These are phyloP conservation scores for Scleroderma citrinum DNA, from an alignment of 768 basidiomycete species.

Conservation along the genomic window DNA sequence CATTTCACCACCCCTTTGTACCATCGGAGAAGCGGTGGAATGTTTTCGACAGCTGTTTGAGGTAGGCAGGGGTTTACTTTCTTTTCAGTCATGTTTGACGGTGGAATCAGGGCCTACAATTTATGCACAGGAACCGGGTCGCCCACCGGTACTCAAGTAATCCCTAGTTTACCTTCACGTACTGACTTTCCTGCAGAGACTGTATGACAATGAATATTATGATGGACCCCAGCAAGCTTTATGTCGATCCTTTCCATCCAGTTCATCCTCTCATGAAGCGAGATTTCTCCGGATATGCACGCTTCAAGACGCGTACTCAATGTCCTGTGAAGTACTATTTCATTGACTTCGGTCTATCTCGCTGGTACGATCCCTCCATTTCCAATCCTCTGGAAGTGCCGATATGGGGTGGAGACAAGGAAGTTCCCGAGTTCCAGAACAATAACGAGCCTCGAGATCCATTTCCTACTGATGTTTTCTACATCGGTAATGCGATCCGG, in stretches of 20 bases:
- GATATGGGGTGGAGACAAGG: conserved; percentile 6
- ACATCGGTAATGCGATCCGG: conserved; percentile 34
- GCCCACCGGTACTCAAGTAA: conserved; percentile 28
- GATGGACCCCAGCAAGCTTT: conserved; percentile 23
- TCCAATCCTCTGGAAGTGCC: conserved; percentile 21
- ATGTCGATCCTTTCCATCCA: conserved; percentile 24
- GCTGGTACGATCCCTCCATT: conserved; percentile 21
- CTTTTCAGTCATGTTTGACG: no score
- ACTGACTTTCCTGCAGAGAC: conserved; percentile 15
- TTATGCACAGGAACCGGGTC: conserved; percentile 30
- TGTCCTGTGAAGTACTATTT: conserved; percentile 6
- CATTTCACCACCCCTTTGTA: conserved; percentile 14
- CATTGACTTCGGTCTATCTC: conserved; percentile 33
- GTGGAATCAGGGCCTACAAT: conserved; percentile 25
- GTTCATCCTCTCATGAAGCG: conserved; percentile 3
- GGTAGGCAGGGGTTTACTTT: conserved; percentile 6
- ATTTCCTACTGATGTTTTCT: conserved; percentile 41
- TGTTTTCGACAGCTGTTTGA: conserved; percentile 29
- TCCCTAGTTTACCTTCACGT: conserved; percentile 1
- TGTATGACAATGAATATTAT: conserved; percentile 27
- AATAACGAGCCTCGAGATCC: conserved; percentile 26
- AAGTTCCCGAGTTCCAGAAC: conserved; percentile 33
- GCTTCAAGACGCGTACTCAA: conserved; percentile 24
- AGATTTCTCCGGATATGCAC: conserved; percentile 17
- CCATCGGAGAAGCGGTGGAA: conserved; percentile 21